phyloP scores from a whole-genome alignment of 768 basidiomycete species.

The Hysterangium stoloniferum region DNA sequence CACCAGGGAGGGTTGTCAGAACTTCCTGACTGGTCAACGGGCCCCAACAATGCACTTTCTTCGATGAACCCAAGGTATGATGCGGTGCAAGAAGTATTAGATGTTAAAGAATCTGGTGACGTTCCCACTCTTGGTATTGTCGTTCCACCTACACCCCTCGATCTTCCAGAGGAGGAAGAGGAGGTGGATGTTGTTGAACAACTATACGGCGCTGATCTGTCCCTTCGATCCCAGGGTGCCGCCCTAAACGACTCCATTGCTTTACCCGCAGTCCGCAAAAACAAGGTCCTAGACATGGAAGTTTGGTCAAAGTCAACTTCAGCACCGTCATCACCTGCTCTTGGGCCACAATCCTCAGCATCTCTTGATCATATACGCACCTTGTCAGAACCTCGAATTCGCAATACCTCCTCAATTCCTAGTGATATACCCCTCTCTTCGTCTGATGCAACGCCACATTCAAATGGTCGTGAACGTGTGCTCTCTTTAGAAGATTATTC shows the following conservation, averaged over 20 bases:
- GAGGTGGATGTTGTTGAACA: slow-evolving; percentile 98
- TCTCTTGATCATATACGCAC: background rate
- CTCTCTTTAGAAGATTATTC: slow-evolving; percentile 96
- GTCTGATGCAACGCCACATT: background rate
- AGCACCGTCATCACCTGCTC: slow-evolving; percentile 39
- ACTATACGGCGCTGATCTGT: slow-evolving; percentile 74
- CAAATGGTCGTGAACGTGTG: slow-evolving; percentile 20
- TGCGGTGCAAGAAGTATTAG: background rate
- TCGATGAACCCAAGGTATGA: background rate
- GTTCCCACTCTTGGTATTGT: slow-evolving; percentile 5
- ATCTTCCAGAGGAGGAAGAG: slow-evolving; percentile 40
- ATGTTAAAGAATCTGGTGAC: background rate
- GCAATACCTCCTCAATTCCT: background rate
- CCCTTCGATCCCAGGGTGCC: slow-evolving; percentile 59
- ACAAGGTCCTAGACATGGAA: slow-evolving; percentile 80
- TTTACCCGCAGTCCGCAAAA: slow-evolving; percentile 74
- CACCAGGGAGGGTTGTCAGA: background rate
- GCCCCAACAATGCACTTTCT: background rate
- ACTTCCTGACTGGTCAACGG: background rate
- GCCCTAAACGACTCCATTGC: slow-evolving; percentile 82
- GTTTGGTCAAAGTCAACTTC: slow-evolving; percentile 62
- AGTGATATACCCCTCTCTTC: slow-evolving; percentile 6
- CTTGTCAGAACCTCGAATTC: background rate
- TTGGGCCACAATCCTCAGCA: background rate
- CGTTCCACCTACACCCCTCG: slow-evolving; percentile 19